These are phyloP conservation scores for Phyllosticta citriasiana DNA, from an alignment of 2,329 filamentous ascomycete genomes.

Conservation along the genomic window DNA sequence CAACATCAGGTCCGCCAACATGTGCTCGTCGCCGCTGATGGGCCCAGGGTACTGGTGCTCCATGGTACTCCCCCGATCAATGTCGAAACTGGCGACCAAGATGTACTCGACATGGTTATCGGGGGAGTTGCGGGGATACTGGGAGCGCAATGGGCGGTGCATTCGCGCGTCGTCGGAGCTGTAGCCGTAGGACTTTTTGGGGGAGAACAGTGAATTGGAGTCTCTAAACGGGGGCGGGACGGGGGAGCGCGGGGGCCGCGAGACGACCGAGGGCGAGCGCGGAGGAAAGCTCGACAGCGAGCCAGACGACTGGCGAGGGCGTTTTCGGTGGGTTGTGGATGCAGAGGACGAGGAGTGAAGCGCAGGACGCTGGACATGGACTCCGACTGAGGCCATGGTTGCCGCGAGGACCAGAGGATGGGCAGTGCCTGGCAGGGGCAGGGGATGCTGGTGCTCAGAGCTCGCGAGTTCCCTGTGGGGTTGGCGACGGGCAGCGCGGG, in stretches of 20 bases:
- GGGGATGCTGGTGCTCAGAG: slow-evolving; percentile 1
- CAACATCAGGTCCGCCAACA: slow-evolving; percentile 96
- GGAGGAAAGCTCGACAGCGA: slow-evolving; percentile 33
- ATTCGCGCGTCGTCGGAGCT: slow-evolving; percentile 13
- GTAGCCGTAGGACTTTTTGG: slow-evolving; percentile 21
- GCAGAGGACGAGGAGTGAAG: not conserved
- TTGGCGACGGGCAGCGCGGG: not conserved
- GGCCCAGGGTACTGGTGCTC: slow-evolving; percentile 93
- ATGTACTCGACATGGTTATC: slow-evolving; percentile 99
- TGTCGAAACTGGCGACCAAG: slow-evolving; percentile 92
- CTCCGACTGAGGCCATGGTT: slow-evolving; percentile 22
- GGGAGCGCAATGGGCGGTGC: slow-evolving; percentile 31
- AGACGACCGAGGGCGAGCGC: slow-evolving; percentile 28
- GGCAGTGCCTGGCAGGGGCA: slow-evolving; percentile 4
- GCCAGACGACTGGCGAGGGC: slow-evolving; percentile 30
- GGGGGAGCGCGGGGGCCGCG: slow-evolving; percentile 25
- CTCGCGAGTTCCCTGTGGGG: not conserved
- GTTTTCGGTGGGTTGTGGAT: not conserved
- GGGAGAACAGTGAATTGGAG: slow-evolving; percentile 20
- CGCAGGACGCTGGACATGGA: slow-evolving; percentile 17
- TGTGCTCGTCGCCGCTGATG: slow-evolving; percentile 94
- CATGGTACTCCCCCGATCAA: slow-evolving; percentile 93
- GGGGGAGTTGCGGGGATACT: slow-evolving; percentile 37
- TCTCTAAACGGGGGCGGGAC: slow-evolving; percentile 18
- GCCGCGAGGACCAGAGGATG: slow-evolving; percentile 8